Percentiles rank a stretch among this genome's conserved stretches.
These are phyloP conservation scores for Mrakia blollopis DNA, from an alignment of 768 basidiomycete genomes.

Conservation along the genomic window DNA sequence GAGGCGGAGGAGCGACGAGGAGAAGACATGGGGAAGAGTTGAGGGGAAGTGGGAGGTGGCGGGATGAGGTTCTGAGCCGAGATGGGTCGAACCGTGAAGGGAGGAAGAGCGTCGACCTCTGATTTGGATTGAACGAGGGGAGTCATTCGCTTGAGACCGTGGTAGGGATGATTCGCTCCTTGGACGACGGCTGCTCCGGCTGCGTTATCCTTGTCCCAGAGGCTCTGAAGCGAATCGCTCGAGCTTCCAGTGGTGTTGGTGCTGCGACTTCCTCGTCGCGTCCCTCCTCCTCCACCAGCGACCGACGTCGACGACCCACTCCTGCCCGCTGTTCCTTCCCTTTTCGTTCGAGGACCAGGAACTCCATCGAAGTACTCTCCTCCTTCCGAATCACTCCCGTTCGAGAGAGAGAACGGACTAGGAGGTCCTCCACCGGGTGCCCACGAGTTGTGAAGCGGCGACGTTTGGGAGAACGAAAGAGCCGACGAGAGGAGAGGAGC, in stretches of 20 bases:
- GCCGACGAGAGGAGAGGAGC: slow-evolving; percentile 8
- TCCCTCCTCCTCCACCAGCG: not conserved
- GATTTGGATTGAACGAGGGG: slow-evolving; percentile 8
- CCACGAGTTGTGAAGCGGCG: not conserved
- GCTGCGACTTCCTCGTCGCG: slow-evolving; percentile 2
- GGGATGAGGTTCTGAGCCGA: slow-evolving; percentile 24
- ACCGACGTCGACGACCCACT: not conserved
- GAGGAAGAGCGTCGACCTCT: not conserved
- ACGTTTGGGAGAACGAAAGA: slow-evolving; percentile 14
- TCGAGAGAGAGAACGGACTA: slow-evolving; percentile 25
- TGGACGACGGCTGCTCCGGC: not conserved
- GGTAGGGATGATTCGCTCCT: slow-evolving; percentile 3
- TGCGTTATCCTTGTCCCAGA: slow-evolving; percentile 15
- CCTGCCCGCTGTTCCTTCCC: not conserved
- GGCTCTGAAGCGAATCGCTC: slow-evolving; percentile 25
- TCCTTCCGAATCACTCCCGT: slow-evolving; percentile 20
- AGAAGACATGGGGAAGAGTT: not conserved
- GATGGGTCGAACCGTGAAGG: slow-evolving; percentile 22
- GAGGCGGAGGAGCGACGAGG: not conserved
- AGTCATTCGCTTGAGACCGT: slow-evolving; percentile 26
- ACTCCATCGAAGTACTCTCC: slow-evolving; percentile 25
- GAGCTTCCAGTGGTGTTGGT: slow-evolving; percentile 27
- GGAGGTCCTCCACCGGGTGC: not conserved
- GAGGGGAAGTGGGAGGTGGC: slow-evolving; percentile 17
- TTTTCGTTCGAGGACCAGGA: not conserved